phyloP scores from a whole-genome alignment of 352 stramenopile genomes.

The Blastocystis sp. region DNA sequence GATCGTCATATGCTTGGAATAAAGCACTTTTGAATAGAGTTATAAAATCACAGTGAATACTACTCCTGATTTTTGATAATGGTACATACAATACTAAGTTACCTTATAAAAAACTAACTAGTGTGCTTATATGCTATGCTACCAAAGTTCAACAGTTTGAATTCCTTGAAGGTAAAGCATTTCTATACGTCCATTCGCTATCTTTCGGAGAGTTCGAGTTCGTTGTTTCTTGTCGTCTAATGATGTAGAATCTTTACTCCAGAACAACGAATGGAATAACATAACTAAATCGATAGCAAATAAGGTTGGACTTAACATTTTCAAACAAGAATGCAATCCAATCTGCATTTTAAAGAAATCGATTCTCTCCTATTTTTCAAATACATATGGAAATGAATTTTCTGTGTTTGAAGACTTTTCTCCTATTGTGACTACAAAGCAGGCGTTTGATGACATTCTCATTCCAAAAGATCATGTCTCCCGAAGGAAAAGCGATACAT shows the following conservation, averaged over 20 bases:
- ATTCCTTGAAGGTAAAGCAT: too few relatives aligned
- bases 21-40: too few relatives aligned
- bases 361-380: slow-evolving; percentile 31
- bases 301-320: slow-evolving; percentile 58
- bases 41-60: too few relatives aligned
- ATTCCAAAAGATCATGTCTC: slow-evolving; percentile 81
- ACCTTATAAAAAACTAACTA: too few relatives aligned
- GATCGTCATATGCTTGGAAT: too few relatives aligned
- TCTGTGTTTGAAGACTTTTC: slow-evolving; percentile 75
- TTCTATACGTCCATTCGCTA: too few relatives aligned
- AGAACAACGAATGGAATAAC: slow-evolving; percentile 55
- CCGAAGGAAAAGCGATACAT: slow-evolving; percentile 77
- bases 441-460: slow-evolving; percentile 83
- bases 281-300: slow-evolving; percentile 29
- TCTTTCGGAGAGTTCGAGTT: too few relatives aligned
- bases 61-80: too few relatives aligned
- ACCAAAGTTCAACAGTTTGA: too few relatives aligned
- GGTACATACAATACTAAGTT: too few relatives aligned
- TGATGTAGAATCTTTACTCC: background rate
- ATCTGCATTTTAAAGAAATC: slow-evolving; percentile 56
- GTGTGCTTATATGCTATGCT: too few relatives aligned
- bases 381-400: slow-evolving; percentile 44
- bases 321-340: slow-evolving; percentile 4
- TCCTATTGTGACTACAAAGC: slow-evolving; percentile 76
- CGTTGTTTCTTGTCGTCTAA: too few relatives aligned